Base-by-base conservation (phyloP, 345 rosid species). In the Brassica juncea region DNA sequence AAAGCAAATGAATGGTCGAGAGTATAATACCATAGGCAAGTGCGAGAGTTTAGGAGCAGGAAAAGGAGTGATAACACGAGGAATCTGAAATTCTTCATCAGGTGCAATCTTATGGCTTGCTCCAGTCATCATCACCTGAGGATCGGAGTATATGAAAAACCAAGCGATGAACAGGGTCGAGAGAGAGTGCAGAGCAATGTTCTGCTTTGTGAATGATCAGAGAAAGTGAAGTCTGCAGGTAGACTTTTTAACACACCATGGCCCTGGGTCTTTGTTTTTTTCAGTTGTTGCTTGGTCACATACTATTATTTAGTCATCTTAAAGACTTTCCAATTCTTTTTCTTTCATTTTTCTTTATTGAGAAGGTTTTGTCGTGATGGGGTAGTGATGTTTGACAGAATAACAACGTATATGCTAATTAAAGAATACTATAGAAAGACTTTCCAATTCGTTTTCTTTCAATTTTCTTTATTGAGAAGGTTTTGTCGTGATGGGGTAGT, bases 41-140 rank as follows among this genome's bases (percentile, higher is more conserved):
- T 92, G 95, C 75, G 80, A 83, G 80, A 92, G 84, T 78, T 86
- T 94, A 11, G 90, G 90, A 76, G 94, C 83, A 32, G 99, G 98
- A 74, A 91, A 88, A 1, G 96, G 98, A 74, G 95, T 92, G 77
- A 92, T 80, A 47, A 90, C 95, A 74, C 98, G 85, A 76, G 95
- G 88, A 30, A 60, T 84, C 69, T 34, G 58, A 55, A 83, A 52
- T 42, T 77, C 84, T 1, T 23, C 25, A 72, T 87, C 86, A 68
- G 92, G 86, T n/a, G 86, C 77, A 65, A 66, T 28, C 9, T 69
- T 9, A 28, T 69, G 83, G 75, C 82, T 80, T 19, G 72, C 81
- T 78, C 89, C 94, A 2, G 86, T 73, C 95, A 90, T 93, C 73
- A 49, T 49, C 25, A 67, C 52, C 58, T 61, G 63, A 63, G 12